A percentile compares a stretch with the other conserved stretches of the same genome.
Evolutionary conservation across 2,329 filamentous ascomycete genomes (phyloP).

Genomic region (Trichoderma sp.): DNA sequence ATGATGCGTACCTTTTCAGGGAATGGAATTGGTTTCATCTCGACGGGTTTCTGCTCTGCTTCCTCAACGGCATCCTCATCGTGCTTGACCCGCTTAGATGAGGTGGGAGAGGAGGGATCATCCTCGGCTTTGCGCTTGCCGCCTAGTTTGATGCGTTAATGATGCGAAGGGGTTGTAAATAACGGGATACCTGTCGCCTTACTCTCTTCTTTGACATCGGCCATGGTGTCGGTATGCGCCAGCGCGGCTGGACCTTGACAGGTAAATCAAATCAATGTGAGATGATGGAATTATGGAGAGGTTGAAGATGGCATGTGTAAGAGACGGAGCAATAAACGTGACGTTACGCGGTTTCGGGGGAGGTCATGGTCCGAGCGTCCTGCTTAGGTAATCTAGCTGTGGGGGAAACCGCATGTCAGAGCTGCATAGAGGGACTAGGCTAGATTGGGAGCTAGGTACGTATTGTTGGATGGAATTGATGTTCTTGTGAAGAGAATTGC

Average conservation of each 20-base stretch:
- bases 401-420: neutral
- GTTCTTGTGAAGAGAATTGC: neutral
- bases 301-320: neutral
- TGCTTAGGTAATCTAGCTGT: neutral
- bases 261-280: neutral
- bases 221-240: slow-evolving; percentile 23
- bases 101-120: slow-evolving; percentile 59
- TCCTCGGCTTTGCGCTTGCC: slow-evolving; percentile 72
- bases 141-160: slow-evolving; percentile 33
- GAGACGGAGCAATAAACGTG: neutral
- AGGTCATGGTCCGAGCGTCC: slow-evolving; percentile 5
- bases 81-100: slow-evolving; percentile 64
- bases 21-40: slow-evolving; percentile 70
- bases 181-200: slow-evolving; percentile 20
- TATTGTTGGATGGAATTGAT: neutral
- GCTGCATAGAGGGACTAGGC: neutral
- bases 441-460: neutral
- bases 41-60: slow-evolving; percentile 44
- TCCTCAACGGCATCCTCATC: slow-evolving; percentile 30
- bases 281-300: neutral
- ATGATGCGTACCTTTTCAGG: slow-evolving; percentile 73
- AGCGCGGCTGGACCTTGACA: neutral
- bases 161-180: neutral
- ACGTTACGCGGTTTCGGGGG: neutral
- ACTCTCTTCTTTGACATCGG: slow-evolving; percentile 41